These are phyloP conservation scores for Neoboletus brunneissimus DNA, from an alignment of 768 basidiomycete genomes.

Conservation along the genomic window DNA sequence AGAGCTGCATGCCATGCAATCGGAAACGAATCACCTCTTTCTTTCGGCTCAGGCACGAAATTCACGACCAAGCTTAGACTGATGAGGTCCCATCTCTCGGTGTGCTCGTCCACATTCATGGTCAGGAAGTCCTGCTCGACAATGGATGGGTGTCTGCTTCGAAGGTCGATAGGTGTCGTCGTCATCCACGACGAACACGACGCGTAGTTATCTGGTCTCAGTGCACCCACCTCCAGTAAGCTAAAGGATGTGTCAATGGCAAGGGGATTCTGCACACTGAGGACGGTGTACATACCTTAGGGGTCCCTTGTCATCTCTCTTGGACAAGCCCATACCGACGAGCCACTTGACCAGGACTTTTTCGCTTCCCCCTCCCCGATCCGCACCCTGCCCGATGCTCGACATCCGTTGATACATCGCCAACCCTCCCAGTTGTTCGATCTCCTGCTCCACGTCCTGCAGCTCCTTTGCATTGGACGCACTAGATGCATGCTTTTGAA, in stretches of 20 bases:
- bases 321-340: conserved; percentile 44
- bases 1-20: background rate
- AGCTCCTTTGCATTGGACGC: conserved; percentile 34
- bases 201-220: conserved; percentile 79
- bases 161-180: conserved; percentile 75
- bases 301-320: conserved; percentile 24
- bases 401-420: conserved; percentile 84
- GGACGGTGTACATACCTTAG: conserved; percentile 31
- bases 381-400: conserved; percentile 69
- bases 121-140: conserved; percentile 82
- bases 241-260: conserved; percentile 36
- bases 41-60: conserved; percentile 72
- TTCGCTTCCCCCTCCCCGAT: conserved; percentile 88
- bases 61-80: conserved; percentile 89
- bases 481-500: conserved; percentile 37
- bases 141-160: conserved; percentile 78
- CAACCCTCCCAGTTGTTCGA: conserved; percentile 73
- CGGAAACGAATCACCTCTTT: conserved; percentile 56
- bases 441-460: conserved; percentile 54
- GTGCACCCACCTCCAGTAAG: conserved; percentile 84
- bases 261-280: background rate
- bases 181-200: conserved; percentile 69
- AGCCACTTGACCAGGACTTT: conserved; percentile 78
- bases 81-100: conserved; percentile 68
- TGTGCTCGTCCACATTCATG: conserved; percentile 50